These are phyloP conservation scores for Daldinia sp. DNA, from an alignment of 2,329 filamentous ascomycete species.

Conservation along the genomic window DNA sequence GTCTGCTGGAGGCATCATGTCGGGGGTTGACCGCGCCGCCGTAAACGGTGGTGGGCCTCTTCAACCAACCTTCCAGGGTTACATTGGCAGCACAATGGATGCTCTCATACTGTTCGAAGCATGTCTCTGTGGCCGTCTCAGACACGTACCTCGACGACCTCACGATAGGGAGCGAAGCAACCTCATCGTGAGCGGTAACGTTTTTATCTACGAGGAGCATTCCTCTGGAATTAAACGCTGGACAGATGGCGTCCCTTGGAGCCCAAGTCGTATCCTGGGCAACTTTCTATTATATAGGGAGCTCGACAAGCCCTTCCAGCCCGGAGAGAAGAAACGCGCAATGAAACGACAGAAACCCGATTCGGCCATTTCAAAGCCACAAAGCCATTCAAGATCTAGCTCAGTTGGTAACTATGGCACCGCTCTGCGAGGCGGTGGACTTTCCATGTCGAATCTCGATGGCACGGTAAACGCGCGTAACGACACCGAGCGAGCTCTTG, in stretches of 20 bases:
- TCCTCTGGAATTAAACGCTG: conserved; percentile 92
- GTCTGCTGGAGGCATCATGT: conserved; percentile 40
- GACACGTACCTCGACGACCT: conserved; percentile 82
- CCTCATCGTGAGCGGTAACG: conserved; percentile 82
- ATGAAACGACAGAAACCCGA: conserved; percentile 70
- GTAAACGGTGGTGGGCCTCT: conserved; percentile 52
- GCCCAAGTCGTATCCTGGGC: conserved; percentile 82
- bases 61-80: conserved; percentile 72
- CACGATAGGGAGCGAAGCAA: conserved; percentile 82
- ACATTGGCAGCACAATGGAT: conserved; percentile 74
- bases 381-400: conserved; percentile 40
- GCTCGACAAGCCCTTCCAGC: conserved; percentile 77
- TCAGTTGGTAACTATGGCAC: conserved; percentile 26
- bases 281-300: conserved; percentile 90
- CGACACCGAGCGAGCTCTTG: conserved; percentile 57
- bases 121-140: conserved; percentile 73
- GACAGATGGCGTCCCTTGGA: conserved; percentile 93
- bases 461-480: conserved; percentile 28
- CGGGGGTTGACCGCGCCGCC: conserved; percentile 35
- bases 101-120: conserved; percentile 83
- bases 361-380: conserved; percentile 51
- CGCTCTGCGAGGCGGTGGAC: background rate
- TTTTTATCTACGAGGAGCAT: conserved; percentile 93
- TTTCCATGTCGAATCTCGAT: conserved; percentile 14
- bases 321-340: conserved; percentile 85